phyloP scores from a whole-genome alignment of 2,329 filamentous ascomycete species.

The Podosphaera aphanis region DNA sequence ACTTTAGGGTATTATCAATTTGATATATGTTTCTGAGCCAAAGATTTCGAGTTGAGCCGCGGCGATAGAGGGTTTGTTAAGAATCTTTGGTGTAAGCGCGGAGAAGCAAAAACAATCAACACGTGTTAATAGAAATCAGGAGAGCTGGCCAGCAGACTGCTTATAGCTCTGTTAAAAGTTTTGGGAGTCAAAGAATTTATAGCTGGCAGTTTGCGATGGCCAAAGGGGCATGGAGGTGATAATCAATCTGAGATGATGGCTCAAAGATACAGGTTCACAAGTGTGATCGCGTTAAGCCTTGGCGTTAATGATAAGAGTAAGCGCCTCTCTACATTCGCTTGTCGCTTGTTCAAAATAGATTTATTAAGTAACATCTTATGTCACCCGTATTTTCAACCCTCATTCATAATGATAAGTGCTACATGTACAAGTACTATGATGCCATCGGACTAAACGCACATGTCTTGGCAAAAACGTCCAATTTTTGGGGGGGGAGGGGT shows the following conservation, averaged over 20 bases:
- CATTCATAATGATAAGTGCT: too few species aligned
- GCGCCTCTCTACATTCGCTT: background rate
- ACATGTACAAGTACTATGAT: too few species aligned
- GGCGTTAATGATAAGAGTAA: constrained; percentile 1
- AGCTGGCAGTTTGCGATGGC: background rate
- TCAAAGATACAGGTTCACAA: background rate
- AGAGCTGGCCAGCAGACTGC: background rate
- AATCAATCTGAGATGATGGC: background rate
- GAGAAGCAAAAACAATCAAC: background rate
- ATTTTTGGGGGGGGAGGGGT: too few species aligned
- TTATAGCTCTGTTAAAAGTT: background rate
- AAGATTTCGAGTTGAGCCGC: background rate
- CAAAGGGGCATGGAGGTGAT: background rate
- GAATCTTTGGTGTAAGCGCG: background rate
- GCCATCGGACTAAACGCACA: too few species aligned
- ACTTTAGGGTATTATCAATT: background rate
- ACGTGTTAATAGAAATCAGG: background rate
- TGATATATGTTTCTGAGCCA: background rate
- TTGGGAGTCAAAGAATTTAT: background rate
- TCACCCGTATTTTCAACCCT: too few species aligned
- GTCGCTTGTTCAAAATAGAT: background rate
- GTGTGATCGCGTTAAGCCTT: background rate
- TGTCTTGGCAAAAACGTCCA: too few species aligned
- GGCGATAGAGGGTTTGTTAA: background rate
- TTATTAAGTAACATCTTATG: too few species aligned